Conservation (phyloP, 192 early-diverging fungal species). For the Umbelopsis isabellina region DNA sequence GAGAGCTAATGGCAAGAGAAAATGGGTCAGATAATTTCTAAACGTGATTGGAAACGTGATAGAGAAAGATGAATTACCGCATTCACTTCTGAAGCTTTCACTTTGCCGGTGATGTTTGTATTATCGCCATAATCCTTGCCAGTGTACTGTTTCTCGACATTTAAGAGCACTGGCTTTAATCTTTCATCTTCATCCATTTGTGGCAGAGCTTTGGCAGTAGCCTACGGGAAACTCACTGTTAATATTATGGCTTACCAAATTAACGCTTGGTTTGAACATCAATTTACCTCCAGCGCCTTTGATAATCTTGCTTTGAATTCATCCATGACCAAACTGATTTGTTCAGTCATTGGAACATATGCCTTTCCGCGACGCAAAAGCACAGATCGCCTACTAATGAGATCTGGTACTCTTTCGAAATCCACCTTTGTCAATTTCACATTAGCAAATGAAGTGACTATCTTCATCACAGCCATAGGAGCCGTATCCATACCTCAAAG, state of each 20-base stretch:
- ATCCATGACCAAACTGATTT: constrained; percentile 70
- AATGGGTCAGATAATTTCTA: neutral
- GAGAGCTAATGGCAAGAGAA: constrained; percentile 41
- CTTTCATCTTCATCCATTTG: constrained; percentile 93
- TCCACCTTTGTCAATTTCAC: constrained; percentile 59
- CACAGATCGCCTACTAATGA: constrained; percentile 63
- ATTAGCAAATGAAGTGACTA: neutral
- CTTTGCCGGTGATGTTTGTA: constrained; percentile 52
- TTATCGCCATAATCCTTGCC: constrained; percentile 65
- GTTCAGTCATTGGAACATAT: constrained; percentile 75
- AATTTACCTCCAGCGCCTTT: constrained; percentile 51
- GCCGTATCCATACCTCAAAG: constrained; percentile 43
- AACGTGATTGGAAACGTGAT: neutral
- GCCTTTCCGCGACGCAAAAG: constrained; percentile 67
- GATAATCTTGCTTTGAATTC: constrained; percentile 73
- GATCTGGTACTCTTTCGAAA: constrained; percentile 68
- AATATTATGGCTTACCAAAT: too few species aligned
- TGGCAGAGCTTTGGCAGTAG: constrained; percentile 78
- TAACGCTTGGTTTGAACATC: constrained; percentile 1
- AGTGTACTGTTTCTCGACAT: constrained; percentile 81
- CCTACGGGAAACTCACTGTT: constrained; percentile 32
- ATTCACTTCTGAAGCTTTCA: constrained; percentile 72
- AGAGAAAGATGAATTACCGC: constrained; percentile 33
- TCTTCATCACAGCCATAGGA: neutral
- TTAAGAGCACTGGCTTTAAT: constrained; percentile 83